phyloP scores from a whole-genome alignment of 2,329 filamentous ascomycete species.

The Phaeosphaeria sp. region DNA sequence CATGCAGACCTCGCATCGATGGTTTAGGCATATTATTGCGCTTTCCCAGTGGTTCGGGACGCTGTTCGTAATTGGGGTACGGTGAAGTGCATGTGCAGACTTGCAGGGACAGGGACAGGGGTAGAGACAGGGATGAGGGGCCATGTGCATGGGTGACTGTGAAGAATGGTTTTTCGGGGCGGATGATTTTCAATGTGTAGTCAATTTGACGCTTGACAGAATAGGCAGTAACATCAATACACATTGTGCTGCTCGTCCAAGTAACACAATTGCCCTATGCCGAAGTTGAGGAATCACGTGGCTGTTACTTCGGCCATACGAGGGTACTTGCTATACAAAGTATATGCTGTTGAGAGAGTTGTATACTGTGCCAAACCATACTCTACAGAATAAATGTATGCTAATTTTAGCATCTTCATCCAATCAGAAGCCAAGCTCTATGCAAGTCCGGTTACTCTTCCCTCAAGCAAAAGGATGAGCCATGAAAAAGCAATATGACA shows the following conservation, averaged over 20 bases:
- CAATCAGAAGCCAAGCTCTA: neutral
- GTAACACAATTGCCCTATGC: neutral
- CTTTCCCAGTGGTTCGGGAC: neutral
- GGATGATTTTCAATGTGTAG: neutral
- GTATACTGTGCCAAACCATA: neutral
- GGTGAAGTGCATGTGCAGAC: neutral
- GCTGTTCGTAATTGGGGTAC: neutral
- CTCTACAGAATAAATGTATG: neutral
- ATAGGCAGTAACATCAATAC: neutral
- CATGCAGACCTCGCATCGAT: neutral
- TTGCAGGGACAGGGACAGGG: neutral
- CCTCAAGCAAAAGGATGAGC: neutral
- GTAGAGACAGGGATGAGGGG: neutral
- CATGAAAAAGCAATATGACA: neutral
- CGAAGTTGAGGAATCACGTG: neutral
- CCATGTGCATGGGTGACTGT: neutral
- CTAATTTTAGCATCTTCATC: neutral
- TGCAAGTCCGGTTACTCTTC: neutral
- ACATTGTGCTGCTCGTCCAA: neutral
- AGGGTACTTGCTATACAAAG: neutral
- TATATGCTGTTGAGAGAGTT: neutral
- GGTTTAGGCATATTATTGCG: neutral
- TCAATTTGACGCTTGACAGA: neutral
- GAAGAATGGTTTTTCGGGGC: neutral
- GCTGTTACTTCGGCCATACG: neutral